Conservation (phyloP, 2,329 filamentous ascomycete species). For the Acrodontium crateriforme region DNA sequence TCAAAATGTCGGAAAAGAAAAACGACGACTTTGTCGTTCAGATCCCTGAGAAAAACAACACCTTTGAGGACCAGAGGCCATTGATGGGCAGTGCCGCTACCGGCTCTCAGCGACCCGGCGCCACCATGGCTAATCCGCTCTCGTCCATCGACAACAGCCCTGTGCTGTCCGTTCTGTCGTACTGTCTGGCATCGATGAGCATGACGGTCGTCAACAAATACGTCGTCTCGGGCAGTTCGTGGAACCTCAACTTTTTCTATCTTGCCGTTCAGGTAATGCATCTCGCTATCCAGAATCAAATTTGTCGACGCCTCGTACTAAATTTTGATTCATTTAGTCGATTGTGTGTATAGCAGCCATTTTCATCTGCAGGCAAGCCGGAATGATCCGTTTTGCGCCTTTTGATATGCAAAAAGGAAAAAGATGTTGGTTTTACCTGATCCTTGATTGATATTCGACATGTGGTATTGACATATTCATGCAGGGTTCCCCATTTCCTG, state of each 20-base stretch:
- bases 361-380: slow-evolving; percentile 62
- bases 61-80: too few relatives aligned
- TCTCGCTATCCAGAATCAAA: too few relatives aligned
- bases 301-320: too few relatives aligned
- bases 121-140: slow-evolving; percentile 32
- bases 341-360: slow-evolving; percentile 81
- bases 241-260: slow-evolving; percentile 95
- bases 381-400: slow-evolving; percentile 68
- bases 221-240: slow-evolving; percentile 76
- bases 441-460: too few relatives aligned
- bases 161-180: slow-evolving; percentile 66
- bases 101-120: too few relatives aligned
- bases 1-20: slow-evolving; percentile 73
- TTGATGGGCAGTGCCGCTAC: too few relatives aligned
- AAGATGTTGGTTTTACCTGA: too few relatives aligned
- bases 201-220: slow-evolving; percentile 99
- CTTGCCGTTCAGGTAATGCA: slow-evolving; percentile 78
- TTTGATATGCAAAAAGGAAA: slow-evolving; percentile 76
- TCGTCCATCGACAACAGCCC: slow-evolving; percentile 46
- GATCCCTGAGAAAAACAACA: slow-evolving; percentile 51
- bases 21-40: slow-evolving; percentile 63
- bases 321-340: slow-evolving; percentile 46
- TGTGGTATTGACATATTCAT: too few relatives aligned
- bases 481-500: slow-evolving; percentile 97
- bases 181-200: slow-evolving; percentile 87